A percentile compares a stretch with the other conserved stretches of the same genome.
Conservation (phyloP, 768 basidiomycete species). For the Kwoniella sp. region DNA sequence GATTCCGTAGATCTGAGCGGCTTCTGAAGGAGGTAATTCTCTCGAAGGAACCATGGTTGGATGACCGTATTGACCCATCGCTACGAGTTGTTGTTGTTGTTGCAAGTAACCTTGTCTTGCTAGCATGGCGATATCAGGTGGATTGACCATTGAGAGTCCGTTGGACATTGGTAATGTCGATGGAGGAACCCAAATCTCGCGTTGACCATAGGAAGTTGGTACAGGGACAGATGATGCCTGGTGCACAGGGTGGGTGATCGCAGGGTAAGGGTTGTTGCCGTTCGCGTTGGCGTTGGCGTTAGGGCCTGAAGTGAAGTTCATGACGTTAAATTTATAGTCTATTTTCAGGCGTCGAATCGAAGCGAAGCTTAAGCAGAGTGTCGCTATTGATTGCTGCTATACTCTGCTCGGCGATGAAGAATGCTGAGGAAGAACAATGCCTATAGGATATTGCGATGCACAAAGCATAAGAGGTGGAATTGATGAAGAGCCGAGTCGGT, state of each 20-base stretch:
- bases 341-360: background rate
- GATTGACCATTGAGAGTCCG: conserved; percentile 16
- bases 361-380: too few species aligned
- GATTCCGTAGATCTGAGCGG: conserved; percentile 8
- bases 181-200: background rate
- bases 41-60: background rate
- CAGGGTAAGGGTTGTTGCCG: background rate
- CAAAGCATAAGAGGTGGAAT: too few species aligned
- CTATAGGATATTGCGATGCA: too few species aligned
- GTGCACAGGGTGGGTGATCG: background rate
- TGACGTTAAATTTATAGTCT: background rate
- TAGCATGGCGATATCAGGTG: conserved; percentile 32
- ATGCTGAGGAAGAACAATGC: too few species aligned
- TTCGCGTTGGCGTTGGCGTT: background rate
- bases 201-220: background rate
- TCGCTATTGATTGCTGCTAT: too few species aligned
- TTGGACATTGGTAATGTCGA: background rate
- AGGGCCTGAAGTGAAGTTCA: background rate
- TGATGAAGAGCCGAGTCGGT: too few species aligned
- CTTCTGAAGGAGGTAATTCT: background rate
- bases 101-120: conserved; percentile 32
- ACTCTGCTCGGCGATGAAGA: too few species aligned
- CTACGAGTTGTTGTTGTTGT: conserved; percentile 31
- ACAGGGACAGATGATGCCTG: background rate
- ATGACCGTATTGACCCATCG: conserved; percentile 10